phyloP scores from a whole-genome alignment of 1,139 yeast species.

The Kodamaea plutei region DNA sequence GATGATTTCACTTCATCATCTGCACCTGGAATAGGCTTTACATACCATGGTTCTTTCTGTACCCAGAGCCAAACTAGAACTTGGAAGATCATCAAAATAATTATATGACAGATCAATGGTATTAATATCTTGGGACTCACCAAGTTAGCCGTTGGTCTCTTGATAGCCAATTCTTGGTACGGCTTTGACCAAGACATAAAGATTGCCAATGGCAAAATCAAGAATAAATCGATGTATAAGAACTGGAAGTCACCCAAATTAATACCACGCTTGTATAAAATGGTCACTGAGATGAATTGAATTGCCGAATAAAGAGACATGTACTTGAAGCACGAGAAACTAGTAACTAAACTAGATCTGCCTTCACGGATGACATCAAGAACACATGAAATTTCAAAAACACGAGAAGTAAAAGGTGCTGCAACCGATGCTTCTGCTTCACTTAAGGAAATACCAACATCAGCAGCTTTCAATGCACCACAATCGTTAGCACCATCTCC shows the following conservation, averaged over 20 bases:
- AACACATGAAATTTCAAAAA: constrained; percentile 90
- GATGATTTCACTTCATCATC: constrained; percentile 82
- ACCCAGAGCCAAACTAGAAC: constrained; percentile 60
- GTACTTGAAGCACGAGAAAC: constrained; percentile 94
- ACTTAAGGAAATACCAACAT: constrained; percentile 90
- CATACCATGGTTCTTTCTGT: constrained; percentile 67
- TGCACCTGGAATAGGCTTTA: constrained; percentile 76
- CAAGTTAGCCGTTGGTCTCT: constrained; percentile 90
- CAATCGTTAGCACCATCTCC: constrained; percentile 98
- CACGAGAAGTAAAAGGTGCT: constrained; percentile 91
- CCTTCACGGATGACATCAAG: constrained; percentile 90
- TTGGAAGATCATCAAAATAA: constrained; percentile 61
- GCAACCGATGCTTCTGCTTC: constrained; percentile 99
- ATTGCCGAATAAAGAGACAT: constrained; percentile 97
- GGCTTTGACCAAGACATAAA: constrained; percentile 98
- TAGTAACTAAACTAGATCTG: constrained; percentile 88
- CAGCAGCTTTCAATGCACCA: constrained; percentile 96
- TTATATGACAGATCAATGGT: constrained; percentile 73
- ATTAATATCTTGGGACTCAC: constrained; percentile 84
- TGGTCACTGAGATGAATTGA: constrained; percentile 83
- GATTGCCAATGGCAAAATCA: constrained; percentile 90
- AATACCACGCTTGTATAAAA: constrained; percentile 82
- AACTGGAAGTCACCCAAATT: constrained; percentile 98
- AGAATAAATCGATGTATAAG: constrained; percentile 81
- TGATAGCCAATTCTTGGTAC: constrained; percentile 51